Evolutionary conservation across 257 asterid genomes (phyloP), one percentile per base, ranked within the genome.

Genomic region (Primulina eburnea): DNA sequence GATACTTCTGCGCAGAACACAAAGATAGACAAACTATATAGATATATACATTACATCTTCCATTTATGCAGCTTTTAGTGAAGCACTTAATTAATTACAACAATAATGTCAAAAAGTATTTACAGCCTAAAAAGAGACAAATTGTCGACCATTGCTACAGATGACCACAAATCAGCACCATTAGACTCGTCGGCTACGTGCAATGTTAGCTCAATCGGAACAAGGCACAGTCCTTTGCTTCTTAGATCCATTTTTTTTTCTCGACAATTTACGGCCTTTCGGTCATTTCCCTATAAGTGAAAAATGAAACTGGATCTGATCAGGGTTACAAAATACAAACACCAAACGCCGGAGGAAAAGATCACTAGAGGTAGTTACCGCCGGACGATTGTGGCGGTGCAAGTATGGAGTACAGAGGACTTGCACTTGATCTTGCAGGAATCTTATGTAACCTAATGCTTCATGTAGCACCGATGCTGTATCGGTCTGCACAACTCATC

Each of bases 391-490:
- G 12, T 8, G 77, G 32, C 78, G 60, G 52, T 82, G 96, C 77
- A 89, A 67, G 68, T 89, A 93, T 1, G 98, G 98, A 73, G 98
- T 89, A 76, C 87, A 90, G 67, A 93, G 73, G 69, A 89, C 95
- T 70, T 93, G 90, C 66, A 90, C 90, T 73, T 93, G 98, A 75
- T 89, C 94, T 30, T 93, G 98, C 80, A 93, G 83, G 64, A 90
- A 93, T 68, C 77, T 85, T 79, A 93, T 90, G 77, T 93, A 93
- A 9, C 98, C 90, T 65, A 73, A 83, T 29, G 98, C 94, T 80
- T 90, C 98, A 17, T 87, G 96, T 24, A 93, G 90, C 82, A 93
- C 98, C 0, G 97, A 90, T 68, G 96, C 91, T 21, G 98, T 90
- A 67, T 93, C 97, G 66, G 94, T 86, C 98, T 93, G 90, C 82